Evolutionary conservation across 495 filamentous ascomycete species (phyloP).

Genomic region (Hypoxylon cercidicola): DNA sequence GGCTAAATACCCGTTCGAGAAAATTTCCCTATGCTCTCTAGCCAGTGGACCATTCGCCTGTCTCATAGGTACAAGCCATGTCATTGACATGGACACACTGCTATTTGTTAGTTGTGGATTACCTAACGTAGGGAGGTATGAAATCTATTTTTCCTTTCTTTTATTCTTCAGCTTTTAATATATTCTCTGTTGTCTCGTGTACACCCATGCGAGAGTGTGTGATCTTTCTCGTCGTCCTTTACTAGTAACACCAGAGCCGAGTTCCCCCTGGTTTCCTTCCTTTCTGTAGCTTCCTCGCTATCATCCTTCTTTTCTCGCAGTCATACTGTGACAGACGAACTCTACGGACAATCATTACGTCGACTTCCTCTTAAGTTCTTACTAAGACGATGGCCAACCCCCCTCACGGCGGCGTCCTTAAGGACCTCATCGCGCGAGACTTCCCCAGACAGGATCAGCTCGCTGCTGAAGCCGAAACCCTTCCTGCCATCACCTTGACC

Average conservation of each 20-base stretch:
- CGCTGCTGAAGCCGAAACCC: slow-evolving; percentile 81
- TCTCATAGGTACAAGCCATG: not conserved
- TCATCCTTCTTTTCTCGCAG: slow-evolving; percentile 5
- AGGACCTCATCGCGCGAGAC: slow-evolving; percentile 96
- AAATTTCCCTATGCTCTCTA: slow-evolving; percentile 17
- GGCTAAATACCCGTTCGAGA: slow-evolving; percentile 49
- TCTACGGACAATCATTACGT: slow-evolving; percentile 3
- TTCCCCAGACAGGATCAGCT: slow-evolving; percentile 78
- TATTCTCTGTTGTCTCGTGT: slow-evolving; percentile 1
- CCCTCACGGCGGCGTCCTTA: slow-evolving; percentile 95
- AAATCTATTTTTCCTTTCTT: slow-evolving; percentile 8
- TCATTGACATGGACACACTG: not conserved
- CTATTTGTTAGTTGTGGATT: slow-evolving; percentile 15
- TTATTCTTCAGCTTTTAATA: slow-evolving; percentile 3
- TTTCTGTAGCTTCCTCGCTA: slow-evolving; percentile 2
- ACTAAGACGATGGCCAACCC: slow-evolving; percentile 67
- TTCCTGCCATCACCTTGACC: slow-evolving; percentile 84
- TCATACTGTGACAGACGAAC: not conserved
- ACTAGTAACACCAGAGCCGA: slow-evolving; percentile 10
- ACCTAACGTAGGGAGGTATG: no score
- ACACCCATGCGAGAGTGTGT: slow-evolving; percentile 5
- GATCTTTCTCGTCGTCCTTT: not conserved
- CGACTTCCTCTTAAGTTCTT: not conserved
- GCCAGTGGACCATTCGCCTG: no score
- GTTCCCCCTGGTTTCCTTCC: not conserved